Evolutionary conservation across 1,284 basidiomycete genomes (phyloP).

Genomic region (Anthracocystis setariae): DNA sequence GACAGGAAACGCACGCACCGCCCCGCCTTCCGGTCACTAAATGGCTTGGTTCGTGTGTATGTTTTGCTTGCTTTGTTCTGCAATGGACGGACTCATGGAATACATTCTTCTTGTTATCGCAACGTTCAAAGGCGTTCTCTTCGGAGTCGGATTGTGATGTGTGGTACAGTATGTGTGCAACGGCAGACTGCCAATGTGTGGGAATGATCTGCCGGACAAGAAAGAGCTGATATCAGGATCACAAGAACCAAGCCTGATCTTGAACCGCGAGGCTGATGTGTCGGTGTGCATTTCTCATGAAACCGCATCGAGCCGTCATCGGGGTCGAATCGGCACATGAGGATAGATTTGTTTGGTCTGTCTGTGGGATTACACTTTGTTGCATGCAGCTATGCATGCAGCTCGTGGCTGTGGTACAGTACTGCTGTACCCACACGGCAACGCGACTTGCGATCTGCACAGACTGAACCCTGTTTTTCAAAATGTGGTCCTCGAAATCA

Average conservation of each 20-base stretch:
- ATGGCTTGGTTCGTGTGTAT: background rate
- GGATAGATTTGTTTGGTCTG: too few species aligned
- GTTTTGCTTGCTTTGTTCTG: background rate
- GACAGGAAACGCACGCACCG: conserved; percentile 34
- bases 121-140: too few species aligned
- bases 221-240: conserved; percentile 4
- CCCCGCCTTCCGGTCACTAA: conserved; percentile 44
- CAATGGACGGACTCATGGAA: background rate
- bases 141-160: too few species aligned
- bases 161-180: too few species aligned
- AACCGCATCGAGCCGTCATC: conserved; percentile 8
- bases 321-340: conserved; percentile 5
- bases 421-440: background rate
- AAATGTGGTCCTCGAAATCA: too few species aligned
- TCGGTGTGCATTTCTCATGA: too few species aligned
- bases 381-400: background rate
- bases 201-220: conserved; percentile 11
- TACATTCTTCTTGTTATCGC: background rate
- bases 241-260: conserved; percentile 6
- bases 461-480: conserved; percentile 12
- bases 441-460: conserved; percentile 11
- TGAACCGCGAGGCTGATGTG: too few species aligned
- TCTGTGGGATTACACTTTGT: too few species aligned
- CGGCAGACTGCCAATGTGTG: background rate
- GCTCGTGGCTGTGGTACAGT: background rate